Conservation (phyloP, 2,329 filamentous ascomycete species). For the Hymenoscyphus fraxineus region DNA sequence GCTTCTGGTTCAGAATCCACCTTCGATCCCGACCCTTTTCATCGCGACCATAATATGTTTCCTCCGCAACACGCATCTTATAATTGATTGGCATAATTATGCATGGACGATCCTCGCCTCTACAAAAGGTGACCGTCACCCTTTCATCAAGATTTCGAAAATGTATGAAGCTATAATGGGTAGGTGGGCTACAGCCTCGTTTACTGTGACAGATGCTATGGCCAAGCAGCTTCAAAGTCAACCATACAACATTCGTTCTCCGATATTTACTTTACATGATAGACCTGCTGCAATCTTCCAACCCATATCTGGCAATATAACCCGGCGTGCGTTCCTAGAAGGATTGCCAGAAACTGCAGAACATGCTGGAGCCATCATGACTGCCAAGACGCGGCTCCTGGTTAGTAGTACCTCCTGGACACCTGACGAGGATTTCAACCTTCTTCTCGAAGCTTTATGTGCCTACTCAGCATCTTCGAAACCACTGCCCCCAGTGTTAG, state of each 20-base stretch:
- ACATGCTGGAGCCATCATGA: constrained; percentile 55
- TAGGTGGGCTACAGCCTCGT: constrained; percentile 65
- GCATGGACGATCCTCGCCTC: constrained; percentile 85
- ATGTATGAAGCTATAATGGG: constrained; percentile 74
- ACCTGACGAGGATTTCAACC: constrained; percentile 87
- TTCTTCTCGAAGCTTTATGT: constrained; percentile 80
- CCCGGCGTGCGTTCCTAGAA: constrained; percentile 58
- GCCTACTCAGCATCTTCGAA: constrained; percentile 58
- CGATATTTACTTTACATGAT: constrained; percentile 75
- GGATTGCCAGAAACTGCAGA: constrained; percentile 61
- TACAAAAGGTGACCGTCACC: constrained; percentile 56
- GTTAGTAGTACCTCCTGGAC: constrained; percentile 98
- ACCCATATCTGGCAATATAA: constrained; percentile 50
- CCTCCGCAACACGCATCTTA: constrained; percentile 72
- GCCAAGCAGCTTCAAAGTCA: constrained; percentile 59
- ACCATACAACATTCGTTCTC: constrained; percentile 62
- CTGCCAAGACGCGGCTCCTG: constrained; percentile 61
- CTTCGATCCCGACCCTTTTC: constrained; percentile 85
- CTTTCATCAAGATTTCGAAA: constrained; percentile 72
- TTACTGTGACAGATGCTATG: constrained; percentile 92
- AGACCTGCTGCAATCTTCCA: constrained; percentile 80
- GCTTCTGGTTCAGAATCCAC: constrained; percentile 93
- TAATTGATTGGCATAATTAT: constrained; percentile 99
- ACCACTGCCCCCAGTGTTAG: constrained; percentile 60
- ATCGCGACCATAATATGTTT: constrained; percentile 70